Percentiles rank a stretch among this genome's conserved stretches.
Conservation (phyloP, 371 early-diverging fungal species). For the Thermomucor indicae-seudaticae region DNA sequence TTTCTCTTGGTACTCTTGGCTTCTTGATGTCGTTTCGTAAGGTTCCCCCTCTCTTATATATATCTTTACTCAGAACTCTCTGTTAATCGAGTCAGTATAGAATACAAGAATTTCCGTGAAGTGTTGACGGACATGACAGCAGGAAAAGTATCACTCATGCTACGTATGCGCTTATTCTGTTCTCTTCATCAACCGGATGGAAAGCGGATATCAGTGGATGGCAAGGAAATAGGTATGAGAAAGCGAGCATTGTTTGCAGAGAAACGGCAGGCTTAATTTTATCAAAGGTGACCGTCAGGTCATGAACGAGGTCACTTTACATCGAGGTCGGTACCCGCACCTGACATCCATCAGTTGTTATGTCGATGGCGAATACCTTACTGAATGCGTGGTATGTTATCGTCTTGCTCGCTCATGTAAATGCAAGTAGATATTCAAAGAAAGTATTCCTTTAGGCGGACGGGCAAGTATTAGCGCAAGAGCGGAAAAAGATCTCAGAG, state of each 20-base stretch:
- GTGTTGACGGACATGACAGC: conserved; percentile 63
- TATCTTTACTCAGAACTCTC: neutral
- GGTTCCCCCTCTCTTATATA: neutral
- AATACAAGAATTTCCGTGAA: conserved; percentile 53
- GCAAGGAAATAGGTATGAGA: conserved; percentile 32
- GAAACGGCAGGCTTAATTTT: neutral
- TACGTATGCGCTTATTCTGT: conserved; percentile 75
- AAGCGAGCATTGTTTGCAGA: neutral
- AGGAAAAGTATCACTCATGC: conserved; percentile 57
- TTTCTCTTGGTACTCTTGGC: conserved; percentile 90
- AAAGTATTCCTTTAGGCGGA: conserved; percentile 52
- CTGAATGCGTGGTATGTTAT: conserved; percentile 80
- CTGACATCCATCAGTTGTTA: conserved; percentile 75
- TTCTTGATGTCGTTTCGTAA: conserved; percentile 84
- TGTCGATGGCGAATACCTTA: conserved; percentile 76
- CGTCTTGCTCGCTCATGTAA: neutral
- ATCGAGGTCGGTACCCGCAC: conserved; percentile 85
- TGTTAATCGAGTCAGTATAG: conserved; percentile 21
- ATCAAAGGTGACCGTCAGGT: conserved; percentile 53
- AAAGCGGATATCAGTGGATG: conserved; percentile 37
- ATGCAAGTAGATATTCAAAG: neutral
- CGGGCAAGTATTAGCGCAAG: conserved; percentile 25
- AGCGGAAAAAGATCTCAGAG: neutral
- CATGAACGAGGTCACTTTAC: conserved; percentile 88
- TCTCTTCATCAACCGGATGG: conserved; percentile 57